Evolutionary conservation across 768 basidiomycete genomes (phyloP).

Genomic region (Mycena metata): DNA sequence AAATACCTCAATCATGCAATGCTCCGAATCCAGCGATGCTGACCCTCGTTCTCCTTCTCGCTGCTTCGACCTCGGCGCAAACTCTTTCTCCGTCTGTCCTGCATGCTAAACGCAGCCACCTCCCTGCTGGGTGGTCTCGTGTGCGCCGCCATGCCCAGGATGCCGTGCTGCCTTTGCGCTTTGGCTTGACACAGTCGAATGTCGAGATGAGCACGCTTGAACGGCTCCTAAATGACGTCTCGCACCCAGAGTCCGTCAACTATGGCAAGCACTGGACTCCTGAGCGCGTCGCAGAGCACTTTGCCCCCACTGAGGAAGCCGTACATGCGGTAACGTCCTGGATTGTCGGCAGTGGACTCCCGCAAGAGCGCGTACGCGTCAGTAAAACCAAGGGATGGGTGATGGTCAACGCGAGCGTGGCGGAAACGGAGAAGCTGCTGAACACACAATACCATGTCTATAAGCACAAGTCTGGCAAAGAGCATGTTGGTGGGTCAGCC

Average conservation of each 20-base stretch:
- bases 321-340: conserved; percentile 58
- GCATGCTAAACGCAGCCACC: conserved; percentile 54
- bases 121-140: conserved; percentile 58
- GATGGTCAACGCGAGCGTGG: conserved; percentile 54
- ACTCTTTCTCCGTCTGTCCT: conserved; percentile 55
- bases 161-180: conserved; percentile 58
- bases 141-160: conserved; percentile 52
- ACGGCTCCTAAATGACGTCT: conserved; percentile 60
- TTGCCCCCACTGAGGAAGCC: conserved; percentile 59
- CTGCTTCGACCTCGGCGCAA: conserved; percentile 23
- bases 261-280: conserved; percentile 67
- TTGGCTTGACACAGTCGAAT: conserved; percentile 63
- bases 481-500: conserved; percentile 53
- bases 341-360: conserved; percentile 59
- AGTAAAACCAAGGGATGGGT: conserved; percentile 57
- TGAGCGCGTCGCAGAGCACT: conserved; percentile 57
- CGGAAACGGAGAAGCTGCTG: conserved; percentile 57
- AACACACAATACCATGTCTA: conserved; percentile 61
- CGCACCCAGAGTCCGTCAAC: conserved; percentile 63
- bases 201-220: conserved; percentile 56
- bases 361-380: conserved; percentile 53
- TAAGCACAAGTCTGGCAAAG: conserved; percentile 50
- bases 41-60: conserved; percentile 26
- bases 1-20: no score
- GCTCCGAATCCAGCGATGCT: conserved; percentile 20